Percentiles rank a stretch among this genome's conserved stretches.
Conservation (phyloP, 1,284 basidiomycete species). For the Thecaphora frezii region DNA sequence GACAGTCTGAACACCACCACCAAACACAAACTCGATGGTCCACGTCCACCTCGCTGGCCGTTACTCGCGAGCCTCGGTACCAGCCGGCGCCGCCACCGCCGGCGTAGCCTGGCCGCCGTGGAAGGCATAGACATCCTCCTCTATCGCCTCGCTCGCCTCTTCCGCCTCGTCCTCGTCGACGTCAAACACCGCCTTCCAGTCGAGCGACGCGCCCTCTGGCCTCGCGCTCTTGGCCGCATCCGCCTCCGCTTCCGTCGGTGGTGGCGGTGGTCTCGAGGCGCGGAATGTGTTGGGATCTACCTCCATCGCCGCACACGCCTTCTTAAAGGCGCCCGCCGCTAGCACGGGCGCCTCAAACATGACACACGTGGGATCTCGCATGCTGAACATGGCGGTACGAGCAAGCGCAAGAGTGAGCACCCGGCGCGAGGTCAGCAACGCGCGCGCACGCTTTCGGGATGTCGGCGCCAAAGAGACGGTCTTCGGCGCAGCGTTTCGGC, state of each 20-base stretch:
- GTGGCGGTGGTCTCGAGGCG: constrained; percentile 10
- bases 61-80: too few relatives aligned
- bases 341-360: constrained; percentile 53
- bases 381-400: constrained; percentile 9
- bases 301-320: constrained; percentile 34
- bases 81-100: neutral
- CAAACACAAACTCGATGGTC: too few relatives aligned
- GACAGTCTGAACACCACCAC: too few relatives aligned
- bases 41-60: too few relatives aligned
- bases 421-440: neutral
- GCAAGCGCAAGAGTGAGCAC: neutral
- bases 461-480: neutral
- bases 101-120: constrained; percentile 15
- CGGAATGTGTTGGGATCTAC: constrained; percentile 31
- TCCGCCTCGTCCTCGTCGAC: constrained; percentile 47
- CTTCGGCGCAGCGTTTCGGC: neutral
- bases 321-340: constrained; percentile 48
- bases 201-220: constrained; percentile 6
- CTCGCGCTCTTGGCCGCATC: too few relatives aligned
- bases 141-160: constrained; percentile 33
- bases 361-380: constrained; percentile 43
- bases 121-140: constrained; percentile 41
- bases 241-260: neutral
- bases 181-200: constrained; percentile 50
- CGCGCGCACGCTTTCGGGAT: neutral